These are phyloP conservation scores for Agrostemma githago DNA, from an alignment of 148 eudicot species.

Conservation along the genomic window DNA sequence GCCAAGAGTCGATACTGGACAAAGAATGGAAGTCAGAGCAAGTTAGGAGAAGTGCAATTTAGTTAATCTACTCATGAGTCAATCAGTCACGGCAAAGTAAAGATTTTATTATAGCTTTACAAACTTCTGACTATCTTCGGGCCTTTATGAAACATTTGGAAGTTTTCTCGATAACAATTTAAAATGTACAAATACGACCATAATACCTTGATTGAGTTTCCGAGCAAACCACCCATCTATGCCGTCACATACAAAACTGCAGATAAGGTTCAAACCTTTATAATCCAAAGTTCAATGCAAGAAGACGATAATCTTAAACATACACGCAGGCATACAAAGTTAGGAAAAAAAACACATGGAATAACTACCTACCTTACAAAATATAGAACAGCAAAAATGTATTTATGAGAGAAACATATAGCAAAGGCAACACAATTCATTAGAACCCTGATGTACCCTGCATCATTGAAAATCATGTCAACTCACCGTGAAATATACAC, in stretches of 20 bases:
- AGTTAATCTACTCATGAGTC: background rate
- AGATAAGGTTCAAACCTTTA: slow-evolving; percentile 17
- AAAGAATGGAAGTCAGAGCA: slow-evolving; percentile 9
- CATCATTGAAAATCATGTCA: slow-evolving; percentile 15
- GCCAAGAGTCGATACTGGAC: slow-evolving; percentile 80
- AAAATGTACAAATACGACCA: background rate
- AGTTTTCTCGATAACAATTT: background rate
- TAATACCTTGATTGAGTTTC: slow-evolving; percentile 86
- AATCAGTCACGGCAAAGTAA: background rate
- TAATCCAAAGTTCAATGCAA: slow-evolving; percentile 4
- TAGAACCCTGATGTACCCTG: slow-evolving; percentile 74
- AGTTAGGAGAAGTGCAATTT: background rate
- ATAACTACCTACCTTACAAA: slow-evolving; percentile 51
- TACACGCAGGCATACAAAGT: background rate
- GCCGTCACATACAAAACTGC: slow-evolving; percentile 93
- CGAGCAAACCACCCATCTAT: slow-evolving; percentile 98
- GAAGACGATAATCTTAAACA: background rate
- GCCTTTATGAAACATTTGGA: background rate
- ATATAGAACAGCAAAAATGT: slow-evolving; percentile 68
- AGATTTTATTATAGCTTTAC: background rate
- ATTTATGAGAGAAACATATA: slow-evolving; percentile 66
- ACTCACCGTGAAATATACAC: background rate
- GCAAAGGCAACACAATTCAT: slow-evolving; percentile 83
- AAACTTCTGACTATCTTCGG: background rate
- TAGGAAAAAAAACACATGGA: background rate